phyloP scores from a whole-genome alignment of 495 filamentous ascomycete genomes.

The Xylaria sp. region DNA sequence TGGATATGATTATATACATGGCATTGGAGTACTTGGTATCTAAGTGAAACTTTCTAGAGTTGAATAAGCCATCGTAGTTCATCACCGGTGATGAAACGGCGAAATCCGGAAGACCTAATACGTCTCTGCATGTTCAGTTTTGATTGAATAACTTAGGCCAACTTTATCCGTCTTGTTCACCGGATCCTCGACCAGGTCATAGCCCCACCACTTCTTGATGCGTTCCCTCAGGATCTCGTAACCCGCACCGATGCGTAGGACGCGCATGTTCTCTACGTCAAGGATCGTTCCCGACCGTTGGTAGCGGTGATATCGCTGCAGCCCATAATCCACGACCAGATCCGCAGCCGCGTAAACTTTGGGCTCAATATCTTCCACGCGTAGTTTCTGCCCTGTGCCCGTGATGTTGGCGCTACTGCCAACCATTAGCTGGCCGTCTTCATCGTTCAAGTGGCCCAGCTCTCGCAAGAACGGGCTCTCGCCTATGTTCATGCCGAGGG shows the following conservation, averaged over 20 bases:
- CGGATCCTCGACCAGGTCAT: constrained; percentile 22
- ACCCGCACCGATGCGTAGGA: constrained; percentile 37
- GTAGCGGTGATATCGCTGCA: constrained; percentile 41
- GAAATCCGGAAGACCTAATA: background rate
- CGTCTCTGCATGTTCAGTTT: constrained; percentile 17
- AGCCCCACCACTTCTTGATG: constrained; percentile 32
- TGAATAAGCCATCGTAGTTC: background rate
- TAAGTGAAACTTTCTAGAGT: background rate
- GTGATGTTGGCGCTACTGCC: constrained; percentile 43
- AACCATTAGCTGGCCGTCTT: constrained; percentile 34
- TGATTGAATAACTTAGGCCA: constrained; percentile 24
- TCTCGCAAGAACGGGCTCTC: constrained; percentile 35
- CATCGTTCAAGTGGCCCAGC: constrained; percentile 34
- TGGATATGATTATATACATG: background rate
- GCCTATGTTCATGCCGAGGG: constrained; percentile 34
- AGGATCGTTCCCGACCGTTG: constrained; percentile 33
- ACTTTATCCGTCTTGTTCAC: constrained; percentile 25
- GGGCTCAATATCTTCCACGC: constrained; percentile 43
- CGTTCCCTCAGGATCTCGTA: constrained; percentile 41
- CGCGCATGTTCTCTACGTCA: constrained; percentile 37
- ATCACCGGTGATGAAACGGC: background rate
- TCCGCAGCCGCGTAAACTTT: constrained; percentile 36
- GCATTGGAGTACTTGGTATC: constrained; percentile 8
- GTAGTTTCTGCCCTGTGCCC: constrained; percentile 39
- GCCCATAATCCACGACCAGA: constrained; percentile 45